Percentiles rank a stretch among this genome's conserved stretches.
Conservation (phyloP, 768 basidiomycete species). For the Melanogaster broomeanus region DNA sequence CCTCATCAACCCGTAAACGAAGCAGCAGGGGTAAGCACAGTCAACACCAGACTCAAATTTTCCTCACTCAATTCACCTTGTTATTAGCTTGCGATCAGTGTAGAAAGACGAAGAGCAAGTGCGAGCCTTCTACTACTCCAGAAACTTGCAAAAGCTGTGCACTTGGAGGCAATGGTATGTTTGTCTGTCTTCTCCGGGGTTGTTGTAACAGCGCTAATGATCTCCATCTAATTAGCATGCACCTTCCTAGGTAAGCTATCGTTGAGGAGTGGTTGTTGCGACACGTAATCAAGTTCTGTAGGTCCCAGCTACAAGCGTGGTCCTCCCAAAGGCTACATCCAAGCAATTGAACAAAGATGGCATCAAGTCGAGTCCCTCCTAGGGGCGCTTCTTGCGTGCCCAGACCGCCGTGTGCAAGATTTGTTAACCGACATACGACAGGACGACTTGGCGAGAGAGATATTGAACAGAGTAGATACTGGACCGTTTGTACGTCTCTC, state of each 20-base stretch:
- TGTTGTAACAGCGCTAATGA: slow-evolving; percentile 10
- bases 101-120: slow-evolving; percentile 86
- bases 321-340: slow-evolving; percentile 88
- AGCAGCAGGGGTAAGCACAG: slow-evolving; percentile 59
- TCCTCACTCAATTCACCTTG: slow-evolving; percentile 12
- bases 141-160: slow-evolving; percentile 65
- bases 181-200: slow-evolving; percentile 4
- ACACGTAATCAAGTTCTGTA: slow-evolving; percentile 25
- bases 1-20: slow-evolving; percentile 51
- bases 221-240: slow-evolving; percentile 46
- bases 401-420: slow-evolving; percentile 62
- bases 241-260: slow-evolving; percentile 57
- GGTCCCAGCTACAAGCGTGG: slow-evolving; percentile 83
- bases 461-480: slow-evolving; percentile 72
- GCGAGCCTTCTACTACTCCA: slow-evolving; percentile 57
- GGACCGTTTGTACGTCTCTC: slow-evolving; percentile 69
- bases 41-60: slow-evolving; percentile 5
- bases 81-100: slow-evolving; percentile 81
- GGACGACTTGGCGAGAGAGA: slow-evolving; percentile 77
- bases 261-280: neutral
- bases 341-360: slow-evolving; percentile 89
- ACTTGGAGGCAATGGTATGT: slow-evolving; percentile 53
- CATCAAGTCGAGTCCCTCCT: slow-evolving; percentile 92
- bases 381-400: slow-evolving; percentile 75
- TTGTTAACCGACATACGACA: slow-evolving; percentile 64